Percentiles rank a stretch among this genome's conserved stretches.
Evolutionary conservation across 257 asterid genomes (phyloP).

Genomic region (Solanum pennellii): DNA sequence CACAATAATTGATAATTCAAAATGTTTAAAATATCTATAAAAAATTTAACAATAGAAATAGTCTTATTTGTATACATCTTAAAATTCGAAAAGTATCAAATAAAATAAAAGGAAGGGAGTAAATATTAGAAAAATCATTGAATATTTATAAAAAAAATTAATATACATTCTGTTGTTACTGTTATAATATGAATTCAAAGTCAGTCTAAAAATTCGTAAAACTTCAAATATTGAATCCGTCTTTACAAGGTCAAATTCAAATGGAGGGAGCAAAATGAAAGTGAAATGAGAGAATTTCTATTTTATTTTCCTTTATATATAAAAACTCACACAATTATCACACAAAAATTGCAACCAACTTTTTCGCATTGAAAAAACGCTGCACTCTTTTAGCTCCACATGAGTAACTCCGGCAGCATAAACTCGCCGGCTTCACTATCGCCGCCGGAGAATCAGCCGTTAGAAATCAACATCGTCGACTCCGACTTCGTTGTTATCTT

Average conservation of each 20-base stretch:
- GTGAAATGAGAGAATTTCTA: neutral
- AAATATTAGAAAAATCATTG: neutral
- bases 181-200: neutral
- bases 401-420: conserved; percentile 4
- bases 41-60: no score
- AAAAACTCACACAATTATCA: neutral
- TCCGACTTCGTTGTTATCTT: conserved; percentile 14
- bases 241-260: neutral
- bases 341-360: neutral
- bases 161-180: no score
- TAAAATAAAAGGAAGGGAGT: fast-evolving
- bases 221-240: no score
- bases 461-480: neutral
- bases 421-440: conserved; percentile 2
- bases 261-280: neutral
- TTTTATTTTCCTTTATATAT: neutral
- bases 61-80: no score
- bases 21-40: no score
- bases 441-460: neutral
- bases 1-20: no score
- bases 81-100: no score
- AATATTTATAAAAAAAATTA: no score
- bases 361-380: neutral
- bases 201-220: no score
- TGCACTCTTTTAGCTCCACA: neutral